Base-by-base conservation (phyloP, 495 filamentous ascomycete genomes). In the Delitschia confertaspora region DNA sequence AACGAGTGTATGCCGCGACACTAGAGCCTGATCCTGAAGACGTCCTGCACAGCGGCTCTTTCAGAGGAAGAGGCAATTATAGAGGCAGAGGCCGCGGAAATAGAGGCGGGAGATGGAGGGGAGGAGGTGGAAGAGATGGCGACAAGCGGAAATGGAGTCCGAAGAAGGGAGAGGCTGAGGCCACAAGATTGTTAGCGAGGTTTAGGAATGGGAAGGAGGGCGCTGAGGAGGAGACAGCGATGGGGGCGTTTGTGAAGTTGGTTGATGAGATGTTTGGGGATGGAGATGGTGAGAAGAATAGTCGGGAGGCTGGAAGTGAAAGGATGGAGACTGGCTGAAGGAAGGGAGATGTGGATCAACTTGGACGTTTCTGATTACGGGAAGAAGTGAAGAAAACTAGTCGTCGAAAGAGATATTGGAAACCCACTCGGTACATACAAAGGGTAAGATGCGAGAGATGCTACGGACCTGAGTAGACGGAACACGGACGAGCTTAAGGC, bases 61-160 rank as follows among this genome's bases (percentile, higher is more conserved):
- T 75, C 6, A 74, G 70, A 39, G 76, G 76, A 17, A 71, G 73
- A 44, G 66, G 70, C 5, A 39, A 33, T 41, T 57, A 50, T 55
- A 72, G 62, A 33, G 78, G 79, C 38, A 72, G 63, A 3, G 79
- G 78, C n/a, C 78, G 76, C 10, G 79, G 79, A 4, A 61, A 66
- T 23, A 69, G 68, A 34, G n/a, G n/a, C n/a, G 58, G 51, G 22
- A 60, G 63, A 19, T 72, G 70, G 23, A 76, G 69, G 5, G 65
- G 64, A 7, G 64, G 66, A 3, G 69, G 70, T 21, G 62, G 44
- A 22, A 50, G 48, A 30, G 68, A 61, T 16, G 73, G 65, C 36
- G 62, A 51, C 19, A 20, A n/a, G 17, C 2, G 14, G 11, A 11
- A 43, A 13, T 63, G 62, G 62, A 60, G 60, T 29, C 53, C 50